Percentiles rank a stretch among this genome's conserved stretches.
phyloP scores from a whole-genome alignment of 768 basidiomycete genomes.

The Dentipellis sp. region DNA sequence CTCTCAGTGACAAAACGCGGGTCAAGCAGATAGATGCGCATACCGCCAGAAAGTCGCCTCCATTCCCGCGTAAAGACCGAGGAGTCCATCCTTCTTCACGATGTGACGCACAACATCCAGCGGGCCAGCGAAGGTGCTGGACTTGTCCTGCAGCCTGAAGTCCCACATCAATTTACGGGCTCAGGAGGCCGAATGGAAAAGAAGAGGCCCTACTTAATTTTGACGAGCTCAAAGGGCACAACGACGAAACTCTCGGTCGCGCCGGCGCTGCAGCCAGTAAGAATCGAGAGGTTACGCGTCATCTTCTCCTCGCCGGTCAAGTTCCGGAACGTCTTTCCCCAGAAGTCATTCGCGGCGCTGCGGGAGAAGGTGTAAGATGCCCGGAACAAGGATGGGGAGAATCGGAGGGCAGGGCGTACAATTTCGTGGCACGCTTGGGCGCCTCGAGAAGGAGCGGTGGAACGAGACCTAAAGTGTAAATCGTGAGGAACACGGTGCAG shows the following conservation, averaged over 20 bases:
- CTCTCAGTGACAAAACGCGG: not conserved
- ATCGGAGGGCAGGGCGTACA: slow-evolving; percentile 29
- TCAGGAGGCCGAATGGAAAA: not conserved
- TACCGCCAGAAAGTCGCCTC: slow-evolving; percentile 97
- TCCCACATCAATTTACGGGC: not conserved
- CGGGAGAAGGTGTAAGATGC: not conserved
- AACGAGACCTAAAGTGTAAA: slow-evolving; percentile 55
- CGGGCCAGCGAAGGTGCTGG: slow-evolving; percentile 83
- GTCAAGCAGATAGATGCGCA: slow-evolving; percentile 8
- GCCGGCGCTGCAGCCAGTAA: slow-evolving; percentile 91
- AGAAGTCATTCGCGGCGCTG: slow-evolving; percentile 84
- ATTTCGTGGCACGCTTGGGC: slow-evolving; percentile 96
- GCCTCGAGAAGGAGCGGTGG: slow-evolving; percentile 94
- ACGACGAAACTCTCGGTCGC: slow-evolving; percentile 94
- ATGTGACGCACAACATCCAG: slow-evolving; percentile 84
- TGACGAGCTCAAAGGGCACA: slow-evolving; percentile 94
- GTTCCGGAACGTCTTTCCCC: slow-evolving; percentile 74
- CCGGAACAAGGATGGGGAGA: too few species aligned
- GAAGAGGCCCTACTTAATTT: slow-evolving; percentile 54
- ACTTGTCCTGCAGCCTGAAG: slow-evolving; percentile 81
- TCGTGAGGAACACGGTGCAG: not conserved
- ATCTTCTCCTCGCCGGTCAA: slow-evolving; percentile 70
- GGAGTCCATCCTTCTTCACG: slow-evolving; percentile 63
- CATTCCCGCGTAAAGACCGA: slow-evolving; percentile 91
- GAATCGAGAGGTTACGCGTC: slow-evolving; percentile 78